Evolutionary conservation across 2,329 filamentous ascomycete species (phyloP), one percentile per base, ranked within the genome.

Genomic region (Simplicillium aogashimaense): DNA sequence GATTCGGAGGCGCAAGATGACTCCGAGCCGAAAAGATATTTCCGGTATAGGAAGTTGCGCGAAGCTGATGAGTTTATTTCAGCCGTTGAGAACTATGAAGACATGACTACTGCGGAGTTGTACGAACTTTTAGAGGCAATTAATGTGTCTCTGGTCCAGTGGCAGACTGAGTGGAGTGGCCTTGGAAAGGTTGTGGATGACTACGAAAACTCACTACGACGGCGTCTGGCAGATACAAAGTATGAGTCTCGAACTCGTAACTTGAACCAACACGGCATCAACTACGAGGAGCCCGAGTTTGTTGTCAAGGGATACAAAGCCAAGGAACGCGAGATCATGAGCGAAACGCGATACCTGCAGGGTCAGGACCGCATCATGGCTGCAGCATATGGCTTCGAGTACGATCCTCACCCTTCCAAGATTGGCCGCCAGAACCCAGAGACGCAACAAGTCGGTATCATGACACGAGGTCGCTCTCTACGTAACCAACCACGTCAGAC

Each of bases 341-440:
- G 56, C 25, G 68, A 71, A 40, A 65, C 65, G 1, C 59, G 65
- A 17, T 65, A 72, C 34, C 62, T 67, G 4, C 69, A 72, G 41
- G 53, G 65, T 39, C 71, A 81, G 52, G 75, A 80, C 56, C 65
- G 65, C 41, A 63, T 78, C 45, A 73, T 76, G 67, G 75, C 77
- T 7, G 65, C 72, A 44, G 65, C 69, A 2, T 81, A 80, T 50
- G 70, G 72, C 13, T 79, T 80, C 48, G 72, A 78, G 44, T 76
- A 79, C 47, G 76, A 80, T 47, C 65, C 70, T 9, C 70, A 76
- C 38, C 67, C 70, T 3, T 68, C 67, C 44, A 74, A 74, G 55
- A 65, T 79, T 43, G 75, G 76, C 15, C 64, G 65, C 29, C 78
- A 82, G 51, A 74, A 80, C 43, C 74, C 75, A 1, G 60, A 72